These are phyloP conservation scores for Penicillium lagena DNA, from an alignment of 495 filamentous ascomycete genomes.

Conservation along the genomic window DNA sequence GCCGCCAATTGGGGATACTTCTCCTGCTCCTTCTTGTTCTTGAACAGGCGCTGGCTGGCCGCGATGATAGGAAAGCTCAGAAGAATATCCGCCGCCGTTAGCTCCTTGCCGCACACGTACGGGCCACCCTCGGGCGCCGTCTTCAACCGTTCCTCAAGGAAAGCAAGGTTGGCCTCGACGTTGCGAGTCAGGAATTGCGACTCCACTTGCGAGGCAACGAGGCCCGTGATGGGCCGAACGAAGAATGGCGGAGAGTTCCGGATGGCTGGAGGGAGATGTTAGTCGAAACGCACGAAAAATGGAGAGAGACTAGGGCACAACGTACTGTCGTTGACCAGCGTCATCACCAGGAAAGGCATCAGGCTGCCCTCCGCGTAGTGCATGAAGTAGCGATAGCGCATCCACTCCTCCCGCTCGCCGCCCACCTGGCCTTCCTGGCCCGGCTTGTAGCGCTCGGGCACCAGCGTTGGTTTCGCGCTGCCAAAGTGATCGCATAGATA, in stretches of 20 bases:
- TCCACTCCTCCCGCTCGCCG: conserved; percentile 69
- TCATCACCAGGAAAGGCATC: conserved; percentile 62
- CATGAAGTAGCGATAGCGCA: conserved; percentile 70
- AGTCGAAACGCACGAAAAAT: neutral
- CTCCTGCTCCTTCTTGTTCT: conserved; percentile 43
- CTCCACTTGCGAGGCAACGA: conserved; percentile 58
- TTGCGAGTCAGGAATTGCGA: conserved; percentile 56
- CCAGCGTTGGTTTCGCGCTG: conserved; percentile 36
- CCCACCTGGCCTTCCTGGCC: conserved; percentile 46
- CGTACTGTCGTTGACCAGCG: conserved; percentile 52
- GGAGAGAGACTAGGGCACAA: neutral
- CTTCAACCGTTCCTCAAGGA: conserved; percentile 65
- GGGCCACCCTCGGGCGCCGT: conserved; percentile 56
- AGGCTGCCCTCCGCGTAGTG: conserved; percentile 79
- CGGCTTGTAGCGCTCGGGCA: conserved; percentile 56
- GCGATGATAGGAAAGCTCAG: conserved; percentile 67
- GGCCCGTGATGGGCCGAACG: conserved; percentile 65
- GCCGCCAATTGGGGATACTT: conserved; percentile 54
- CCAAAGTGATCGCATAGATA: conserved; percentile 73
- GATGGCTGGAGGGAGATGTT: conserved; percentile 38
- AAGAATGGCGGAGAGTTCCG: conserved; percentile 73
- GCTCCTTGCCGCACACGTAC: conserved; percentile 63
- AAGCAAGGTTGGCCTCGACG: conserved; percentile 56
- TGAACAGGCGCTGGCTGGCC: conserved; percentile 35
- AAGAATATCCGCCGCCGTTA: conserved; percentile 78